These are phyloP conservation scores for Trichoderma gracile DNA, from an alignment of 2,329 filamentous ascomycete genomes.

Conservation along the genomic window DNA sequence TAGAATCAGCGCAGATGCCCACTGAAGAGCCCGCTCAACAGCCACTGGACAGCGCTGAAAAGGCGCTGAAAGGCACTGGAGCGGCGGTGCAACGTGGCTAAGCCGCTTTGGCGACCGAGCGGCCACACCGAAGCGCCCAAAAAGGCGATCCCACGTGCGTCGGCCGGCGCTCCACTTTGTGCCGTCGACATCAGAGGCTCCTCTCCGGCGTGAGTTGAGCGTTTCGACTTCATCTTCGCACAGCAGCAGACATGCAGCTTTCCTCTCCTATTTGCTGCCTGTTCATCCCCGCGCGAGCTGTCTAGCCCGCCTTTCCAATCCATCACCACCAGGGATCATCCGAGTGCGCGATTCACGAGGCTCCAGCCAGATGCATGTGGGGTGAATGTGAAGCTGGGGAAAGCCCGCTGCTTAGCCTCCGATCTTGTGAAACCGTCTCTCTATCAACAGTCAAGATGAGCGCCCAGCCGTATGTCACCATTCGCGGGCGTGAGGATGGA, in stretches of 20 bases:
- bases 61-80: background rate
- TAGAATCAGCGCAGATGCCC: too few species aligned
- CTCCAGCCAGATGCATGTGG: slow-evolving; percentile 21
- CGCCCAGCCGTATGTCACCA: slow-evolving; percentile 53
- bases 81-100: slow-evolving; percentile 7
- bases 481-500: slow-evolving; percentile 50
- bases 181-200: slow-evolving; percentile 5
- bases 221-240: background rate
- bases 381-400: slow-evolving; percentile 3
- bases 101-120: slow-evolving; percentile 32
- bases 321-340: background rate
- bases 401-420: slow-evolving; percentile 12
- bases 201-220: too few species aligned
- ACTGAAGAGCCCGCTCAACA: background rate
- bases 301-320: too few species aligned
- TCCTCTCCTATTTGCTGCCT: background rate
- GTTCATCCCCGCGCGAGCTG: background rate
- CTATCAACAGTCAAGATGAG: slow-evolving; percentile 38
- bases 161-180: slow-evolving; percentile 18
- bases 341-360: background rate
- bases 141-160: slow-evolving; percentile 17
- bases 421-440: background rate
- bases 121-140: slow-evolving; percentile 22
- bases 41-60: background rate
- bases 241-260: background rate